Conservation (phyloP, 2,329 filamentous ascomycete species). For the Hymenoscyphus repandus region DNA sequence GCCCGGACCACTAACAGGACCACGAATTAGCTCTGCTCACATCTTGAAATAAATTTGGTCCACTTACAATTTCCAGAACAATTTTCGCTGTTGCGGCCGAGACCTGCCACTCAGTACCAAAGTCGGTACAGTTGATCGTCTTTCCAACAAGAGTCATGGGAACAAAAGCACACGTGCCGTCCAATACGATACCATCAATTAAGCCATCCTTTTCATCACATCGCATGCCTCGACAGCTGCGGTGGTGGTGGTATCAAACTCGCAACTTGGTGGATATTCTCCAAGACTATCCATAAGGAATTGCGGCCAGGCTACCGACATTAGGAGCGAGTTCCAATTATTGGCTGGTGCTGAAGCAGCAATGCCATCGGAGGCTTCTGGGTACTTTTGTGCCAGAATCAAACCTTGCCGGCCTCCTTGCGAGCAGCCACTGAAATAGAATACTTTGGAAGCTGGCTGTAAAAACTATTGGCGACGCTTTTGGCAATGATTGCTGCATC, state of each 20-base stretch:
- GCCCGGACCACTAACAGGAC: not conserved
- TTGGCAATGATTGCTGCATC: slow-evolving; percentile 34
- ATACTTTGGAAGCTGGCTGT: slow-evolving; percentile 29
- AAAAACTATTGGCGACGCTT: slow-evolving; percentile 30
- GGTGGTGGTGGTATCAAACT: slow-evolving; percentile 12
- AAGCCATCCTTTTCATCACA: slow-evolving; percentile 19
- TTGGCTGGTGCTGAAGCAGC: slow-evolving; percentile 35
- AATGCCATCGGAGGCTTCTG: slow-evolving; percentile 36
- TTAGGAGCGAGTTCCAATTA: slow-evolving; percentile 22
- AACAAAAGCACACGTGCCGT: slow-evolving; percentile 13
- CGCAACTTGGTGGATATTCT: slow-evolving; percentile 9
- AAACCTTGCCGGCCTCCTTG: slow-evolving; percentile 35
- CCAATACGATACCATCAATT: slow-evolving; percentile 16
- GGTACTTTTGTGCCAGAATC: slow-evolving; percentile 35
- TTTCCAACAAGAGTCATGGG: slow-evolving; percentile 9
- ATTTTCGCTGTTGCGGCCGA: slow-evolving; percentile 5
- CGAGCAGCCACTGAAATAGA: slow-evolving; percentile 38
- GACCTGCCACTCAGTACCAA: not conserved
- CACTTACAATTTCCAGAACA: not conserved
- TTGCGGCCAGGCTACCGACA: slow-evolving; percentile 6
- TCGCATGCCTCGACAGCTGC: slow-evolving; percentile 15
- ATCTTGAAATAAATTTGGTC: too few relatives aligned
- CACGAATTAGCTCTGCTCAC: too few relatives aligned
- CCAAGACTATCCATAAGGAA: slow-evolving; percentile 15
- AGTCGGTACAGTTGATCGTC: not conserved